Base-by-base conservation (phyloP, 1,139 yeast species). In the Groenewaldozyma auringiensis region DNA sequence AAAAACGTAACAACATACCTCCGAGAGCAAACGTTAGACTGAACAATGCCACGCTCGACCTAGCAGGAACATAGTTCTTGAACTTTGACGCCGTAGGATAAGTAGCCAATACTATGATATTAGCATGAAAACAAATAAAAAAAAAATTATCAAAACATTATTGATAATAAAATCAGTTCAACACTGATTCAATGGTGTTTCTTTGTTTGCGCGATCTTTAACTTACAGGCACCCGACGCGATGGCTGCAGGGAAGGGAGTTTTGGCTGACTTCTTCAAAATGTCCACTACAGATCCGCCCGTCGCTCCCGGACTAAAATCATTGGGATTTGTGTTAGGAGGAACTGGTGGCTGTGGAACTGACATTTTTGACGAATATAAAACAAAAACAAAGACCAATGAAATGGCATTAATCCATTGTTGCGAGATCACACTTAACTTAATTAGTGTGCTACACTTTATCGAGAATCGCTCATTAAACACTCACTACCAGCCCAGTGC, bases 1-100 rank as follows among this genome's bases (percentile, higher is more conserved):
- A n/a, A n/a, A n/a, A n/a, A n/a, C n/a, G n/a, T n/a, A n/a, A 14
- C 21, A 9, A 44, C 61, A 29, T 41, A 14, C 89, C 86, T 21
- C 96, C 96, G 16, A 85, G 66, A 1, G 83, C 84, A 53, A 79
- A 71, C 29, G 89, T 82, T 1, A 78, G 68, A 3, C 94, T 89
- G 61, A 86, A 87, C 2, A 80, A 65, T 8, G 72, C 54, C 17
- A 76, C 72, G 34, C 75, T 67, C 27, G 68, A 51, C 17, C 67
- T 65, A 1, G 74, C 63, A 2, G 84, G 83, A 14, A 35, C 38
- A 35, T 17, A 35, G 38, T 35, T 18, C 18, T 75, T 71, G 36
- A 70, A 57, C 40, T 53, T 50, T 46, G 54, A 48, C 35, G 51
- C 41, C 31, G 63, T 49, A 9, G 65, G 63, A 13, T 55, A 43